Evolutionary conservation across 371 early-diverging fungal species (phyloP), one percentile per base, ranked within the genome.

Genomic region (Rhizomucor miehei): DNA sequence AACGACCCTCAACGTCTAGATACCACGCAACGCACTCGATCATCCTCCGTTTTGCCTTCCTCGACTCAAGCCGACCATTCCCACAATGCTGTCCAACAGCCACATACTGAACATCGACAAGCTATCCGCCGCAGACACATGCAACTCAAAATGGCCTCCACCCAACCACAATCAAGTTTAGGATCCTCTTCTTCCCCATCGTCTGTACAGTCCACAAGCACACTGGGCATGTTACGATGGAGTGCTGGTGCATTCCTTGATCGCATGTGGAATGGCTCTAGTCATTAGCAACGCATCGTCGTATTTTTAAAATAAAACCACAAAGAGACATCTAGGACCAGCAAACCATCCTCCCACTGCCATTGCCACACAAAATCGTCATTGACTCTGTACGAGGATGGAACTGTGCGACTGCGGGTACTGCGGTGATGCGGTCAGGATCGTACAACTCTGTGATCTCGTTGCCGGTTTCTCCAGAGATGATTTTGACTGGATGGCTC

Each of bases 331-430:
- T 47, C 59, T 29, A 71, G 16, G 64, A 56, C 65, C 69, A 75
- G 53, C 73, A 75, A 2, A 70, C 67, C 65, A 75, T 64, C 44
- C 73, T 56, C 10, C 78, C 78, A 37, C 71, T 68, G 5, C 60
- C 73, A 56, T 74, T 78, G 47, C 69, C 75, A 41, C 67, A 59
- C 17, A 73, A 52, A 6, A 77, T 23, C 1, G 56, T 56, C 51
- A 67, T 63, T 13, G 54, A 41, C n/a, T 56, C 48, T 17, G 66
- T 65, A 10, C 51, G 70, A 0, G 89, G 88, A 57, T 89, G 89
- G 65, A 86, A 88, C 17, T 75, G 76, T 51, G 71, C 70, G 10
- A 87, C 87, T 11, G 87, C 84, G 3, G 87, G 88, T 36, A 88
- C 76, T 0, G 89, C 87, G 2, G 87, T 85, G 51, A 89, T 69